Conservation (phyloP, 2,329 filamentous ascomycete genomes). For the Aspergillus tubingensis region DNA sequence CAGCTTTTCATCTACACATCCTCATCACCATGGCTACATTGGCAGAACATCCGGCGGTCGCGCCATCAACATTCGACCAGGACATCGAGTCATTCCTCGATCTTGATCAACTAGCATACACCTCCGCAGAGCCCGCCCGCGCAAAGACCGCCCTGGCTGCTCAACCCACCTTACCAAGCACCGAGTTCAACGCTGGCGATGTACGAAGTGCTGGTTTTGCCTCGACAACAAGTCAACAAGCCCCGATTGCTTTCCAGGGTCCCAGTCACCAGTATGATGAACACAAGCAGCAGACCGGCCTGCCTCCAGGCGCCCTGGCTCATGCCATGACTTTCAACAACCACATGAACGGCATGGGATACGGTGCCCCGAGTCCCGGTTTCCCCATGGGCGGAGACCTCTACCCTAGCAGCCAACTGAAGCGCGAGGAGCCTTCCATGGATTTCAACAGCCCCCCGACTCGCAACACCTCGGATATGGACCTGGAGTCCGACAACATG, state of each 20-base stretch:
- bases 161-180: conserved; percentile 40
- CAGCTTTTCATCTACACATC: conserved; percentile 1
- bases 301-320: conserved; percentile 79
- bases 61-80: conserved; percentile 42
- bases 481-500: conserved; percentile 70
- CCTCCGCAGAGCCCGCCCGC: conserved; percentile 38
- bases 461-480: conserved; percentile 58
- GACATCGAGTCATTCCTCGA: conserved; percentile 52
- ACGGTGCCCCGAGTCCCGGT: conserved; percentile 37
- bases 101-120: conserved; percentile 47
- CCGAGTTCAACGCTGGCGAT: conserved; percentile 36
- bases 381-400: conserved; percentile 60
- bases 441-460: conserved; percentile 69
- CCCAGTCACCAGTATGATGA: conserved; percentile 94
- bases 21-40: conserved; percentile 37
- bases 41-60: conserved; percentile 34
- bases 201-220: conserved; percentile 38
- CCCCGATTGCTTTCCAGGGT: conserved; percentile 65
- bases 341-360: conserved; percentile 52
- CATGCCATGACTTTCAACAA: conserved; percentile 80
- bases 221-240: conserved; percentile 34
- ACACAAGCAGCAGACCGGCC: conserved; percentile 93
- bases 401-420: conserved; percentile 55
- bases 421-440: conserved; percentile 50
- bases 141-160: conserved; percentile 39